A percentile compares a stretch with the other conserved stretches of the same genome.
phyloP scores from a whole-genome alignment of 805 yeast genomes.

The Lachancea quebecensis region DNA sequence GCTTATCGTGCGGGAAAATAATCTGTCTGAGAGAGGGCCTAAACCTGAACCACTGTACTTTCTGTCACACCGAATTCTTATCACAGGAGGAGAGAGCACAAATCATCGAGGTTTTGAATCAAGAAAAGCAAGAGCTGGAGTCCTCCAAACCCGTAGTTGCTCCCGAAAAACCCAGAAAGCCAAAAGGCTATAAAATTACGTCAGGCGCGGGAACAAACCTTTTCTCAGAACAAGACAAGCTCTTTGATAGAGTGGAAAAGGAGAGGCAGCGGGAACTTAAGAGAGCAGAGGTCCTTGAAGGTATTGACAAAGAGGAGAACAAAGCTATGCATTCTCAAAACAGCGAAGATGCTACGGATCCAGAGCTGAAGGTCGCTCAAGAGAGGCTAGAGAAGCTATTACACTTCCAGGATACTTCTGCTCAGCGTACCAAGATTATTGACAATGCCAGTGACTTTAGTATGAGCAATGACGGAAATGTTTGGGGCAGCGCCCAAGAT shows the following conservation, averaged over 20 bases:
- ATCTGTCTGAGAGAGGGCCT: slow-evolving; percentile 82
- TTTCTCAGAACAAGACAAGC: slow-evolving; percentile 60
- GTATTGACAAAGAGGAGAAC: slow-evolving; percentile 24
- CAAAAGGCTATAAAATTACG: slow-evolving; percentile 42
- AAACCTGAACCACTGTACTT: slow-evolving; percentile 73
- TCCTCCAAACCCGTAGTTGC: slow-evolving; percentile 18
- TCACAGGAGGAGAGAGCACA: slow-evolving; percentile 53
- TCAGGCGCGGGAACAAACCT: slow-evolving; percentile 58
- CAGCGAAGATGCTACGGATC: slow-evolving; percentile 41
- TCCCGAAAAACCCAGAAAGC: slow-evolving; percentile 28
- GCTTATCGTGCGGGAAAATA: slow-evolving; percentile 89
- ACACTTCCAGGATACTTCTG: slow-evolving; percentile 76
- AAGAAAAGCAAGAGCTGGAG: slow-evolving; percentile 44
- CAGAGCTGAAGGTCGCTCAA: slow-evolving; percentile 63
- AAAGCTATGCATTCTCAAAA: slow-evolving; percentile 34
- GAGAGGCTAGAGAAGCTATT: slow-evolving; percentile 65
- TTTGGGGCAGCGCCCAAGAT: slow-evolving; percentile 82
- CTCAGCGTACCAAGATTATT: slow-evolving; percentile 84
- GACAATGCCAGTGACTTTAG: slow-evolving; percentile 83
- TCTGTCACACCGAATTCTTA: slow-evolving; percentile 65
- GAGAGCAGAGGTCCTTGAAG: slow-evolving; percentile 8
- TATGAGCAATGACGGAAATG: slow-evolving; percentile 45
- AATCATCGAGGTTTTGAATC: slow-evolving; percentile 45
- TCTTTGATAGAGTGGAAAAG: slow-evolving; percentile 42
- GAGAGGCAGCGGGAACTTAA: slow-evolving; percentile 30